Evolutionary conservation across 306 rosid species (phyloP), one percentile per base, ranked within the genome.

Genomic region (Cicer pinnatifidum): DNA sequence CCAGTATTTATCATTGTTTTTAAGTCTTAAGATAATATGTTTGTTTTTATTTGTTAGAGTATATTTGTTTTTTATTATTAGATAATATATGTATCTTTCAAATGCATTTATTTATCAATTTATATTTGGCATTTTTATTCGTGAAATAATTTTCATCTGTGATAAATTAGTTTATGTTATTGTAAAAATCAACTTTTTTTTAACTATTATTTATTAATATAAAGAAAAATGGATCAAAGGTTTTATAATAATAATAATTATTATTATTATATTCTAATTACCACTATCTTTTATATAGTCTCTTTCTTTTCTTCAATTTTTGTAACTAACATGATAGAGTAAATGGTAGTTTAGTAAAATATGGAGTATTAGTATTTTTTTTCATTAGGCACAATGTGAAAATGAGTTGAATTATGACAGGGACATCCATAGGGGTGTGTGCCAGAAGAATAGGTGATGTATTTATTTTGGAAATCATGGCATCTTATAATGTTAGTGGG

Each of bases 401-500:
- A 6, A 56, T 19, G 17, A 37, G 13, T 57, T 16, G 9, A 69
- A 11, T 39, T 10, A 40, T 39, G 1, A 69, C 10, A 48, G 5
- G 16, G 13, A 69, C 8, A 40, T 40, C 8, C 16, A 47, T 72
- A 57, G 15, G 23, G 20, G 66, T 40, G 11, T 16, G 53, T 19
- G 75, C 54, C 66, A 1, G 50, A 57, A 43, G 54, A 72, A 57
- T 43, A 13, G 57, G 46, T 41, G 67, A 58, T 72, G 77, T 58
- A 58, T 57, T 43, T 57, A 58, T 72, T 50, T 61, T 37, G 16
- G 70, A 48, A 61, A 61, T 61, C 9, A 15, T 35, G 51, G 51
- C 51, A 73, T 60, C 6, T 33, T 59, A 33, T 59, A 56, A 60
- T 17, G 17, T 16, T 60, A 39, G 71, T 35, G 13, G 20, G 70